phyloP scores from a whole-genome alignment of 371 early-diverging fungal genomes.

The Mucor irregularis region DNA sequence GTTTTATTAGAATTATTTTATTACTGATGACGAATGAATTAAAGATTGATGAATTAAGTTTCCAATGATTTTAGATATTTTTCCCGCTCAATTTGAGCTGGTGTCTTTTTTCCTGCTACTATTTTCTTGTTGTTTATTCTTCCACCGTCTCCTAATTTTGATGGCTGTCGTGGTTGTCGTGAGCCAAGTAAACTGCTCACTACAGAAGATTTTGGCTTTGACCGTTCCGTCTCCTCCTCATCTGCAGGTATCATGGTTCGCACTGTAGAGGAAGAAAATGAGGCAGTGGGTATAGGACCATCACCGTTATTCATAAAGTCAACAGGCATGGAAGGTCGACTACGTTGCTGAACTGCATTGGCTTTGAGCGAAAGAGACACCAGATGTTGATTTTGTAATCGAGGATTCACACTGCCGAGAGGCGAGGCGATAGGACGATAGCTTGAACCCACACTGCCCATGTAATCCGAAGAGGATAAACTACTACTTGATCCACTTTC shows the following conservation, averaged over 20 bases:
- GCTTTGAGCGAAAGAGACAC: slow-evolving; percentile 23
- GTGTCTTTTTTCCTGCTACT: slow-evolving; percentile 20
- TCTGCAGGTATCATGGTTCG: slow-evolving; percentile 43
- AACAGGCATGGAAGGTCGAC: slow-evolving; percentile 29
- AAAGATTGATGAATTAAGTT: background rate
- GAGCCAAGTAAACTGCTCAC: slow-evolving; percentile 10
- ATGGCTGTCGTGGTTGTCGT: slow-evolving; percentile 10
- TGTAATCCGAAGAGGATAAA: slow-evolving; percentile 17
- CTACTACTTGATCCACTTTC: slow-evolving; percentile 26
- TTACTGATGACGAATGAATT: background rate
- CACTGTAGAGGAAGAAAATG: slow-evolving; percentile 46
- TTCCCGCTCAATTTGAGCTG: slow-evolving; percentile 38
- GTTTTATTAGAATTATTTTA: background rate
- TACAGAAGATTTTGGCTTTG: background rate
- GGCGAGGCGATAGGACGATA: slow-evolving; percentile 18
- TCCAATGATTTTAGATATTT: slow-evolving; percentile 34
- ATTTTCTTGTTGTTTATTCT: background rate
- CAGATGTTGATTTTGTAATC: slow-evolving; percentile 31
- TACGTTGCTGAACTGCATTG: slow-evolving; percentile 3
- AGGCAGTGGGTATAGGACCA: slow-evolving; percentile 26
- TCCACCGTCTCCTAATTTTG: slow-evolving; percentile 4
- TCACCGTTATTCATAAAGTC: slow-evolving; percentile 25
- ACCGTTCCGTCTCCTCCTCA: slow-evolving; percentile 17
- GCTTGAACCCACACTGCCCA: slow-evolving; percentile 20
- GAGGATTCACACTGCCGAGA: slow-evolving; percentile 31